Evolutionary conservation across 306 rosid species (phyloP).

Genomic region (Cercis canadensis): DNA sequence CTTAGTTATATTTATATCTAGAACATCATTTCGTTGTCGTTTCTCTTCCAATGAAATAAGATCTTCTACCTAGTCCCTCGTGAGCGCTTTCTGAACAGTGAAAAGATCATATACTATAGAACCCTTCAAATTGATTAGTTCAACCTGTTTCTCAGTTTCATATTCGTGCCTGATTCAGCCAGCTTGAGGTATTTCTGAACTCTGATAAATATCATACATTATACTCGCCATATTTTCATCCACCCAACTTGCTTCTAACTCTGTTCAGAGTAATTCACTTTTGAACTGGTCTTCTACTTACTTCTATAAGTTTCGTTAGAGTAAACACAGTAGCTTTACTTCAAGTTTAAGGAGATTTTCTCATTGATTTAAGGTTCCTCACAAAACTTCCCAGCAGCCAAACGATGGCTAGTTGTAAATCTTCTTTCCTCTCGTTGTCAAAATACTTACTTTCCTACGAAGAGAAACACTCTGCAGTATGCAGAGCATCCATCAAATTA

Average conservation of each 20-base stretch:
- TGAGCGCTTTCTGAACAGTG: constrained; percentile 11
- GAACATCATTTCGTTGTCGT: constrained; percentile 27
- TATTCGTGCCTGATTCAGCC: constrained; percentile 28
- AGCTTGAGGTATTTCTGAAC: constrained; percentile 37
- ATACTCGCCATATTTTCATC: constrained; percentile 3
- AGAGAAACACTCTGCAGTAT: constrained; percentile 22
- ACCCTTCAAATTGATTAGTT: not conserved
- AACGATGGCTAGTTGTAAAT: not conserved
- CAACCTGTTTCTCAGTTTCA: constrained; percentile 2
- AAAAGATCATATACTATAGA: constrained; percentile 4
- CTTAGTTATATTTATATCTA: constrained; percentile 37
- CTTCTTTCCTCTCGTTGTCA: not conserved
- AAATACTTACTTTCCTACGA: not conserved
- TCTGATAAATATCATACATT: not conserved
- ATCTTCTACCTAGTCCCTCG: not conserved
- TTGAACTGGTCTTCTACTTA: not conserved
- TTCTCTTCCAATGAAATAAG: constrained; percentile 19
- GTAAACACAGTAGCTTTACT: too few species aligned
- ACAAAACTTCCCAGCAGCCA: too few species aligned
- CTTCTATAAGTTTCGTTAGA: not conserved
- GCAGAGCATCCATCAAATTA: constrained; percentile 30
- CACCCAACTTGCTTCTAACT: not conserved
- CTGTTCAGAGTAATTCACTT: not conserved
- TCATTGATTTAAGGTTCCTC: not conserved
- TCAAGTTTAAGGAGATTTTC: too few species aligned